Evolutionary conservation across 768 basidiomycete species (phyloP).

Genomic region (Phanerochaete carnosa): DNA sequence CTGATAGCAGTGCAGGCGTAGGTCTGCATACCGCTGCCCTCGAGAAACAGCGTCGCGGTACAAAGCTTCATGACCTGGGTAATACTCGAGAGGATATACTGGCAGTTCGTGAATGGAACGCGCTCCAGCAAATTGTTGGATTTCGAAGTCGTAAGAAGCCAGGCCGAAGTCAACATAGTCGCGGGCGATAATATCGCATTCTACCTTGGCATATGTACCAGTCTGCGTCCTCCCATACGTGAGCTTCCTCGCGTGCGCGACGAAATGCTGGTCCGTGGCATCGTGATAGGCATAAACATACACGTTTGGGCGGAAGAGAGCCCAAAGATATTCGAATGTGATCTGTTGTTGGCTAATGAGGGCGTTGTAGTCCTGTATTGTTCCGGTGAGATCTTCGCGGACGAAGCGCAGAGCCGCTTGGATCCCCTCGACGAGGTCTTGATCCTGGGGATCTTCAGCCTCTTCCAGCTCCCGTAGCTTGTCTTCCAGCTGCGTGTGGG

Average conservation of each 20-base stretch:
- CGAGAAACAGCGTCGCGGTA: not conserved
- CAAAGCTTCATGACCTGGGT: not conserved
- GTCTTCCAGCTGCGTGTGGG: not conserved
- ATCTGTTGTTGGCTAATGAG: not conserved
- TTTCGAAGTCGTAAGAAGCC: not conserved
- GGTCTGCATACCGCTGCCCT: not conserved
- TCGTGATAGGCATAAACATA: not conserved
- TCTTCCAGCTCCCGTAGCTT: not conserved
- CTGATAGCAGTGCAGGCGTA: not conserved
- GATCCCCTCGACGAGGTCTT: not conserved
- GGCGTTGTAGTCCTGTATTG: not conserved
- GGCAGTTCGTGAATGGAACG: not conserved
- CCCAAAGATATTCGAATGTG: constrained; percentile 5
- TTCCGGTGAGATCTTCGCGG: not conserved
- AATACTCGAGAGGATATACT: not conserved
- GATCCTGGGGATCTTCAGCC: not conserved
- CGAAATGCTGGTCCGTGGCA: not conserved
- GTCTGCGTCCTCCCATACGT: not conserved
- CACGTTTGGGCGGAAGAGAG: not conserved
- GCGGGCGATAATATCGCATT: constrained; percentile 3
- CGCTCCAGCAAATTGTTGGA: not conserved
- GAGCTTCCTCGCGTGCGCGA: not conserved
- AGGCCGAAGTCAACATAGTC: not conserved
- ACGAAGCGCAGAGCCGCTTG: not conserved
- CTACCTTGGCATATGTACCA: not conserved